Evolutionary conservation across 2,329 filamentous ascomycete species (phyloP).

Genomic region (Pyricularia sp.): DNA sequence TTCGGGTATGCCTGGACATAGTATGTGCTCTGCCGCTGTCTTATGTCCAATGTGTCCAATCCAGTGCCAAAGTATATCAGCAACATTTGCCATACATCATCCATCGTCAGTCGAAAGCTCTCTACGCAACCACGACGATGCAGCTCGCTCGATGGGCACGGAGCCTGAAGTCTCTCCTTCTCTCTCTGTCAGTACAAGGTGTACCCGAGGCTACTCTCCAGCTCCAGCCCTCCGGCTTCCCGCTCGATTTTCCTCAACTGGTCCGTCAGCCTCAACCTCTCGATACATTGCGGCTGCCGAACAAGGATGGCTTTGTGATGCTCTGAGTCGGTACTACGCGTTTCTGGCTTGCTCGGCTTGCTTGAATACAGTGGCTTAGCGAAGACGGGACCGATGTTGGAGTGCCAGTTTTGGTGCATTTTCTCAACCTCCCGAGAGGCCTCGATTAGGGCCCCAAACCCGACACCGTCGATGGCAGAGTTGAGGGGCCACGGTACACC

Average conservation of each 20-base stretch:
- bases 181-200: slow-evolving; percentile 14
- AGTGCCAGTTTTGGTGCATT: slow-evolving; percentile 8
- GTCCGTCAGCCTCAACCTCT: slow-evolving; percentile 9
- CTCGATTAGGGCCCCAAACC: slow-evolving; percentile 12
- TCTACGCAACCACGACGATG: neutral
- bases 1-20: too few species aligned
- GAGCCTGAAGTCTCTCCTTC: neutral
- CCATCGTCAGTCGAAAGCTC: neutral
- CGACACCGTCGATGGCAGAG: slow-evolving; percentile 13
- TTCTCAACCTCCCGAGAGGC: slow-evolving; percentile 13
- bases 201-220: slow-evolving; percentile 18
- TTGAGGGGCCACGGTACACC: slow-evolving; percentile 13
- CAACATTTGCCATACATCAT: too few species aligned
- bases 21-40: too few species aligned
- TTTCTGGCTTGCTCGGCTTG: slow-evolving; percentile 6
- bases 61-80: neutral
- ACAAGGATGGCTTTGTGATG: neutral
- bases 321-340: slow-evolving; percentile 5
- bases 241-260: slow-evolving; percentile 9
- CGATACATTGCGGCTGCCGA: slow-evolving; percentile 5
- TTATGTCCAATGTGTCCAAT: too few species aligned
- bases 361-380: slow-evolving; percentile 5
- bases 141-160: neutral
- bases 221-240: slow-evolving; percentile 13
- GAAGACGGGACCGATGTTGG: slow-evolving; percentile 6